These are phyloP conservation scores for Saccharomycopsis lassenensis DNA, from an alignment of 805 yeast species.

Conservation along the genomic window DNA sequence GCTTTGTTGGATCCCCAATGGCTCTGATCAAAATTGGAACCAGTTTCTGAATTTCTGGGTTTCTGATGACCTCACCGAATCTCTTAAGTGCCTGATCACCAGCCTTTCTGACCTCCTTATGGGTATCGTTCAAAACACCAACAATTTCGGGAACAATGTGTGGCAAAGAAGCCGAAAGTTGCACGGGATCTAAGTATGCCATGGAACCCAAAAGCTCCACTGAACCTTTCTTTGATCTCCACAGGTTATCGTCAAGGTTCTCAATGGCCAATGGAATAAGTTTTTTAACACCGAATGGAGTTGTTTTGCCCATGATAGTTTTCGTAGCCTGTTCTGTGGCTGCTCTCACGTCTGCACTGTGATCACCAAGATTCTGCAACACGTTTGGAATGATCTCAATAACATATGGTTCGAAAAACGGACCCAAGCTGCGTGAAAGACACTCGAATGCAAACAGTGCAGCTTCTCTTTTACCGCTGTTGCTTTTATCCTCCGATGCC, in stretches of 20 bases:
- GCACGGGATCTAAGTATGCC: constrained; percentile 96
- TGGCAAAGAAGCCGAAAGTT: constrained; percentile 79
- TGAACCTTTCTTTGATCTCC: constrained; percentile 96
- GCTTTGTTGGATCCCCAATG: constrained; percentile 88
- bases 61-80: constrained; percentile 94
- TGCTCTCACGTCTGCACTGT: constrained; percentile 72
- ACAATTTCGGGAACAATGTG: constrained; percentile 94
- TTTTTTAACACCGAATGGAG: constrained; percentile 83
- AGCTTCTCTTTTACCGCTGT: constrained; percentile 67
- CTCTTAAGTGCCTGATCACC: constrained; percentile 82
- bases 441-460: constrained; percentile 82
- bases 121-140: constrained; percentile 87
- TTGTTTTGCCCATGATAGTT: constrained; percentile 80
- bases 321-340: constrained; percentile 84
- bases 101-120: constrained; percentile 92
- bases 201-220: constrained; percentile 93
- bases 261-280: constrained; percentile 85
- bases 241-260: constrained; percentile 76
- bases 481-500: constrained; percentile 82
- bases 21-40: constrained; percentile 85
- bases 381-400: constrained; percentile 78
- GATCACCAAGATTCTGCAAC: constrained; percentile 75
- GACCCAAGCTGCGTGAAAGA: constrained; percentile 63
- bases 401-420: constrained; percentile 87
- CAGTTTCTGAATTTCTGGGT: constrained; percentile 89